Conservation (phyloP, 768 basidiomycete species). For the Podaxis sp. region DNA sequence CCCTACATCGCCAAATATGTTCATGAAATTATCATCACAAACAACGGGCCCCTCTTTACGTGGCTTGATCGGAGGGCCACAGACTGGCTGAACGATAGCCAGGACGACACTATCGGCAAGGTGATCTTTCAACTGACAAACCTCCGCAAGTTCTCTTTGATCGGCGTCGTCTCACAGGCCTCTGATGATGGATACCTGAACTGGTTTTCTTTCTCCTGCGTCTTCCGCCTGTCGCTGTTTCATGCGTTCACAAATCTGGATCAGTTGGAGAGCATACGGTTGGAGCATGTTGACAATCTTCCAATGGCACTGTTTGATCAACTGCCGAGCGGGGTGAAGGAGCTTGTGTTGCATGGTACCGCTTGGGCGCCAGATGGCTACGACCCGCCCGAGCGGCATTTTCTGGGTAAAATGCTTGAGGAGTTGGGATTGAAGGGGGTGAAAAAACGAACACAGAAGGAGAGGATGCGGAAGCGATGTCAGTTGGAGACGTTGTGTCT, state of each 20-base stretch:
- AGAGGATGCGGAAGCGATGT: not conserved
- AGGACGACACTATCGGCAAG: not conserved
- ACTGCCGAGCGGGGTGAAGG: not conserved
- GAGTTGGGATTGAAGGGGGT: not conserved
- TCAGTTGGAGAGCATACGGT: not conserved
- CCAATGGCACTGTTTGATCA: not conserved
- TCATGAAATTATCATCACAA: slow-evolving; percentile 3
- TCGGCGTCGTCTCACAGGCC: slow-evolving; percentile 6
- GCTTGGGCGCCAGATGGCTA: slow-evolving; percentile 7
- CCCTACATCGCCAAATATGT: slow-evolving; percentile 1
- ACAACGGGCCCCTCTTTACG: slow-evolving; percentile 3
- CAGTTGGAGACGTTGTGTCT: slow-evolving; percentile 2
- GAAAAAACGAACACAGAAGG: not conserved
- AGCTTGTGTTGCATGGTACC: not conserved
- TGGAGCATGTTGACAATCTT: slow-evolving; percentile 3
- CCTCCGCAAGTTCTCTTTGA: not conserved
- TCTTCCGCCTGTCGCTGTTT: not conserved
- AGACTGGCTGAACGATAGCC: not conserved
- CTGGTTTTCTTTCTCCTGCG: not conserved
- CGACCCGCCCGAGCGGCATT: not conserved
- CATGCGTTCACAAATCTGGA: not conserved
- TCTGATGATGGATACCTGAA: slow-evolving; percentile 4
- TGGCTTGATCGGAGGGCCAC: not conserved
- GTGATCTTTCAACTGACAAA: not conserved
- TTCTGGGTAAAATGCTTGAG: not conserved